phyloP scores from a whole-genome alignment of 768 basidiomycete genomes.

The Suillus subluteus region DNA sequence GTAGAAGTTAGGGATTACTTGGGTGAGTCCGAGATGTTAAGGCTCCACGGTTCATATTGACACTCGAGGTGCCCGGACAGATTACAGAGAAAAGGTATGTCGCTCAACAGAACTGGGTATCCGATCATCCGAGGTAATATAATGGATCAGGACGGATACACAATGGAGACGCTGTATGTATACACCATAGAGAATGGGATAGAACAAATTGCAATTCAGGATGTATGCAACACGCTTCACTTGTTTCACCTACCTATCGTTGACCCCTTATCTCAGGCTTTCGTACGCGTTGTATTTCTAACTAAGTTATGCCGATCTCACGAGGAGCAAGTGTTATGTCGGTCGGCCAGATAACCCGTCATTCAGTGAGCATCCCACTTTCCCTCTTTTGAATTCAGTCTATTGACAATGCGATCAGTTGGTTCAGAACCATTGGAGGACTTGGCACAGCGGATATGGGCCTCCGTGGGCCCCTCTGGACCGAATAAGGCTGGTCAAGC shows the following conservation, averaged over 20 bases:
- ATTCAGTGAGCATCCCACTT: slow-evolving; percentile 59
- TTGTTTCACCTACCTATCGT: not conserved
- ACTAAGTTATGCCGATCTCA: not conserved
- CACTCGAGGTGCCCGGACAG: slow-evolving; percentile 37
- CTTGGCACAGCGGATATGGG: slow-evolving; percentile 73
- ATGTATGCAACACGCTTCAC: slow-evolving; percentile 41
- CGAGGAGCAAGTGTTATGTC: slow-evolving; percentile 70
- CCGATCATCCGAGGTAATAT: not conserved
- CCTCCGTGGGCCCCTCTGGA: slow-evolving; percentile 84
- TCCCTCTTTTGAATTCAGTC: not conserved
- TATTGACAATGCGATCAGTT: slow-evolving; percentile 47
- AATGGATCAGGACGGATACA: slow-evolving; percentile 82
- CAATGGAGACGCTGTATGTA: slow-evolving; percentile 76
- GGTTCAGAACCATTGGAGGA: slow-evolving; percentile 78
- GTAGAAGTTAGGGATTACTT: slow-evolving; percentile 82
- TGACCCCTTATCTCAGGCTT: slow-evolving; percentile 45
- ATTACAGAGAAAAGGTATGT: slow-evolving; percentile 82
- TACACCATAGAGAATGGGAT: slow-evolving; percentile 55
- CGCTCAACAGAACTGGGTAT: not conserved
- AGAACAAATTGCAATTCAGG: slow-evolving; percentile 59
- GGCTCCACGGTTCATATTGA: not conserved
- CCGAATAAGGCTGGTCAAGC: slow-evolving; percentile 70
- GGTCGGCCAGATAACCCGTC: slow-evolving; percentile 87
- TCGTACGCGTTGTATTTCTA: slow-evolving; percentile 41
- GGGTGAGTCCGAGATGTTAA: slow-evolving; percentile 48